A percentile compares a stretch with the other conserved stretches of the same genome.
These are phyloP conservation scores for Teratosphaeriaceae sp. DNA, from an alignment of 2,329 filamentous ascomycete genomes.

Conservation along the genomic window DNA sequence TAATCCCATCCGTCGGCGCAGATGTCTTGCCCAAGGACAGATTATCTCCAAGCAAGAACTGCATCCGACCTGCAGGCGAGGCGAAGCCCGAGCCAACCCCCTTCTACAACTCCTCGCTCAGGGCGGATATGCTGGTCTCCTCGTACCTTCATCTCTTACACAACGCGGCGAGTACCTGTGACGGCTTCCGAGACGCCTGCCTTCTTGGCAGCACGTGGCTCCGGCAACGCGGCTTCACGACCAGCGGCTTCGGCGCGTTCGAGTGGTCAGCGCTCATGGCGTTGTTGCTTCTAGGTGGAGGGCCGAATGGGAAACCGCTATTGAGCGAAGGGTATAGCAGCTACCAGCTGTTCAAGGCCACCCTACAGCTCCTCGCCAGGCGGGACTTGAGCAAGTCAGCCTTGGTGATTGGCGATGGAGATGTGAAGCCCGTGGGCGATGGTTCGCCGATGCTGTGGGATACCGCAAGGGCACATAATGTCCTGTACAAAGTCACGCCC, in stretches of 20 bases:
- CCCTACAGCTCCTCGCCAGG: slow-evolving; percentile 75
- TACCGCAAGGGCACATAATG: slow-evolving; percentile 63
- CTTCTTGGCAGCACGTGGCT: slow-evolving; percentile 85
- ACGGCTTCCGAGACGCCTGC: slow-evolving; percentile 74
- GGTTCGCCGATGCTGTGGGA: slow-evolving; percentile 71
- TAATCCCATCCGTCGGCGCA: slow-evolving; percentile 68
- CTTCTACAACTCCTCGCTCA: slow-evolving; percentile 83
- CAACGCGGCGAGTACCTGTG: slow-evolving; percentile 59
- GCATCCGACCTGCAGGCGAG: slow-evolving; percentile 53
- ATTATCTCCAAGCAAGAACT: slow-evolving; percentile 62
- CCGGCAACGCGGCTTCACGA: slow-evolving; percentile 72
- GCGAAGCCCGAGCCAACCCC: slow-evolving; percentile 51
- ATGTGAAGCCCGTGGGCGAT: slow-evolving; percentile 33
- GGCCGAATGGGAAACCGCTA: slow-evolving; percentile 61
- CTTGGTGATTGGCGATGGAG: slow-evolving; percentile 39
- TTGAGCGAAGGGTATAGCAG: slow-evolving; percentile 77
- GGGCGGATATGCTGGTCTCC: slow-evolving; percentile 67
- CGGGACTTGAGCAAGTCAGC: slow-evolving; percentile 63
- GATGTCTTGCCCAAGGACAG: slow-evolving; percentile 65
- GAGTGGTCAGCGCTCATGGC: slow-evolving; percentile 83
- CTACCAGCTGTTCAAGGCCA: slow-evolving; percentile 91
- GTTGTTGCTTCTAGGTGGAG: slow-evolving; percentile 71
- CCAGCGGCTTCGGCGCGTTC: slow-evolving; percentile 86
- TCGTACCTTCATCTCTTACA: slow-evolving; percentile 71
- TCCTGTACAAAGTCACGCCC: slow-evolving; percentile 82